Evolutionary conservation across 2,329 filamentous ascomycete genomes (phyloP), one percentile per base, ranked within the genome.

Genomic region (Lachnellula subtilissima): DNA sequence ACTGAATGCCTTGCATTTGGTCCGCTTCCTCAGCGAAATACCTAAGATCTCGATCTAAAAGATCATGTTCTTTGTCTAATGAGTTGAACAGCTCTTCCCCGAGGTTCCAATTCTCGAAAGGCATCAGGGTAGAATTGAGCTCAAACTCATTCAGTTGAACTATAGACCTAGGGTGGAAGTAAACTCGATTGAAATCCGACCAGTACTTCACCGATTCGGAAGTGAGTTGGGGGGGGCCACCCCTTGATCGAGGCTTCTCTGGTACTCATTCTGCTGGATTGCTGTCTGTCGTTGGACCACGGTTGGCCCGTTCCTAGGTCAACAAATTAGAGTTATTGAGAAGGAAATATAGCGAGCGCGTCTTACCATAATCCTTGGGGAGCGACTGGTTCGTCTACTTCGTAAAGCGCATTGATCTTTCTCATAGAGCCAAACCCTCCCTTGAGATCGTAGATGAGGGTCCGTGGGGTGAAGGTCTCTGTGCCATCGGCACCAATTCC

Each of bases 151-250:
- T 88, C 14, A 97, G 77, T 69, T 96, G 92, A 9, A 96, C 79
- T 53, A 96, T 83, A 12, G 91, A 96, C 53, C 83, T 84, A 8
- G 94, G 94, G 69, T 97, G 92, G 70, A 89, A 97, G 73, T 85
- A 99, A n/a, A 94, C 82, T 25, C 91, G 84, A 64, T 90, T 95
- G 73, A 91, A 97, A 72, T 99, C 94, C 35, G 91, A 96, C 93
- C 94, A 99, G 74, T 94, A 97, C 53, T 91, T 84, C n/a, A 97
- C 88, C 11, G 83, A 81, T 6, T 85, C 81, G 1, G 84, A 78
- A 1, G 80, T 87, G 19, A 96, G 78, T 52, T 77, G 74, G 0
- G 88, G 82, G 5, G 86, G 78, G 81, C 71, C 5, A 81, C 70
- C 22, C 91, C 91, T 32, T 83, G 74, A 64, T 97, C 89, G 3